Evolutionary conservation across 2,329 filamentous ascomycete species (phyloP), one percentile per base, ranked within the genome.

Genomic region (Neofusicoccum ribis): DNA sequence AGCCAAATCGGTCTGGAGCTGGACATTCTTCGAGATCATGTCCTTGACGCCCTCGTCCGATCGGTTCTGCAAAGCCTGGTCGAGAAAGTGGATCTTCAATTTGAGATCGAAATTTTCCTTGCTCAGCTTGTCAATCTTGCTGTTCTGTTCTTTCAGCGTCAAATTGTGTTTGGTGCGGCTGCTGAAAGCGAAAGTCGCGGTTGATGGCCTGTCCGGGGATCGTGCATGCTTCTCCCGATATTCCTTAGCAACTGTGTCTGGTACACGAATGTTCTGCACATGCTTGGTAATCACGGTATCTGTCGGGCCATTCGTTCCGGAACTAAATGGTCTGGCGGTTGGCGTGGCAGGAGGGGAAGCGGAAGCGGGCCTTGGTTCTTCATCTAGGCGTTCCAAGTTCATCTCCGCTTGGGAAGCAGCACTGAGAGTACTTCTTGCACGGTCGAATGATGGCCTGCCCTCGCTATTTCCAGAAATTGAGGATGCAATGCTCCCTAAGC

Each of bases 31-130:
- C 50, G 92, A 93, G 71, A 98, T 96, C 89, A 97, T 96, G 76
- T 97, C 94, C 79, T 96, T 96, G 76, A 99, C 90, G 68, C 93
- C 93, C 79, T 98, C 94, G 76, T 98, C 94, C 1, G 93, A 97
- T 47, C 96, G 86, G 74, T 94, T 95, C 77, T 96, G 93, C 20
- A 99, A 82, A 1, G 94, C 91, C 76, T 98, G 92, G 72, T 94
- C 96, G 56, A 99, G 85, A 74, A 97, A 99, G 84, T 97, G 96
- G 69, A 98, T 97, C 78, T 97, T 97, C 71, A 98, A 85, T 78
- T 98, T 98, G 63, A 99, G 84, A 27, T 92, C 92, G 75, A 98
- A 99, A 69, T 99, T 99, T 77, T 99, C 95, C 79, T 99, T 99
- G 67, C 92, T 96, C 2, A 98, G 84, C 66, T 93, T 89, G 77